A percentile compares a stretch with the other conserved stretches of the same genome.
Evolutionary conservation across 306 rosid species (phyloP).

Genomic region (Trifolium fragiferum): DNA sequence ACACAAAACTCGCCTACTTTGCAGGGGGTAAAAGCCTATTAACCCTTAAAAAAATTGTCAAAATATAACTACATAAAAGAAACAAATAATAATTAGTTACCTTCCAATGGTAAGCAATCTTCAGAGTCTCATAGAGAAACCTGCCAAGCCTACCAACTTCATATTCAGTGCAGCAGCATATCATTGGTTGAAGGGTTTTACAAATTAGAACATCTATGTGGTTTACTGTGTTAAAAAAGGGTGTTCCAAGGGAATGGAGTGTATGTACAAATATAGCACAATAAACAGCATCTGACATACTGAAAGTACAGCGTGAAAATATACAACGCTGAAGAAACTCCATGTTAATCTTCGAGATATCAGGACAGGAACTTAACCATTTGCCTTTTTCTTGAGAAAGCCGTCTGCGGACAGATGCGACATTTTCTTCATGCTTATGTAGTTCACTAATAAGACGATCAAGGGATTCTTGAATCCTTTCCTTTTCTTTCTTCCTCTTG

Average conservation of each 20-base stretch:
- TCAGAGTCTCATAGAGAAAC: conserved; percentile 89
- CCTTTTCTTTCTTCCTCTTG: conserved; percentile 97
- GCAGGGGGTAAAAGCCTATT: too few species aligned
- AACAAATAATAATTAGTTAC: conserved; percentile 47
- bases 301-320: conserved; percentile 97
- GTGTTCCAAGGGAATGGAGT: conserved; percentile 97
- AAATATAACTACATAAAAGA: conserved; percentile 4
- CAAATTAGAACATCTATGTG: conserved; percentile 94
- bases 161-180: conserved; percentile 96
- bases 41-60: neutral
- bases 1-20: too few species aligned
- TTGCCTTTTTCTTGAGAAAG: conserved; percentile 90
- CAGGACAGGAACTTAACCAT: conserved; percentile 96
- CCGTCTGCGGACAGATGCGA: conserved; percentile 81
- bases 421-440: conserved; percentile 83
- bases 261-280: conserved; percentile 97
- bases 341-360: conserved; percentile 90
- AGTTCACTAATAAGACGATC: conserved; percentile 86
- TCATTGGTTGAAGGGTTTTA: conserved; percentile 96
- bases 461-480: conserved; percentile 93
- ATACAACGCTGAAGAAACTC: conserved; percentile 99
- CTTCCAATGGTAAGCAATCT: conserved; percentile 97
- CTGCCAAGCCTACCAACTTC: conserved; percentile 98
- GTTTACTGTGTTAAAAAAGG: conserved; percentile 94
- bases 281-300: conserved; percentile 98